Base-by-base conservation (phyloP, 495 filamentous ascomycete species). In the Cenococcum geophilum region DNA sequence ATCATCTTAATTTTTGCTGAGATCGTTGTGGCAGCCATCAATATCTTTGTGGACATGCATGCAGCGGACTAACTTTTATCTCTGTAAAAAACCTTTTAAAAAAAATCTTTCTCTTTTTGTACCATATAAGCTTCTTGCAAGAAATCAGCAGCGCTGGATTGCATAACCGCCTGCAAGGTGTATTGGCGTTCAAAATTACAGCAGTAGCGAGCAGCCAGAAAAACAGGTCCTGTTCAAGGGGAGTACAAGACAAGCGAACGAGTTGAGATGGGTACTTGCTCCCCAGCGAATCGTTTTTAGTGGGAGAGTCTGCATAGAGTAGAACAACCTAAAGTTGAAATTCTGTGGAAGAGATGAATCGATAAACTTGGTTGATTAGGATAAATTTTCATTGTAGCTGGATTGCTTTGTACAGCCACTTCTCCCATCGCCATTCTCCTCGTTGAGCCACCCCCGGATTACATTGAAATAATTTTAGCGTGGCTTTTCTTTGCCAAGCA, bases 1-100 rank as follows among this genome's bases (percentile, higher is more conserved):
- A 97, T 98, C 60, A 80, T 97, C 14, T 84, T 98, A 56, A 97
- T 98, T 69, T 92, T 91, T 11, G 91, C 91, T 0, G 93, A 98
- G 71, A 97, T 98, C 68, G 74, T 97, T 2, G 93, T 98, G 16
- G 93, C 95, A 0, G 87, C 86, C 12, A 86, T 97, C 58, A 98
- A 98, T 74, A 97, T 98, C 55, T 80, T 95, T 34, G 95, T 98
- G 11, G 93, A 98, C 77, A 71, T 98, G 57, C 91, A 92, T 71
- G 95, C 91, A 34, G 89, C 88, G 21, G 65, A 64, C 56, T 59
- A 34, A 62, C 50, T 25, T 0, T 16, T 22, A n/a, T 12, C 14
- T n/a, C n/a, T 42, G 35, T 64, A 56, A 18, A 56, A 56, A 37
- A 56, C 18, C 4, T 21, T 12, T 22, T 43, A 5, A n/a, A n/a